Evolutionary conservation across 345 rosid species (phyloP), one percentile per base, ranked within the genome.

Genomic region (Lepidium sativum): DNA sequence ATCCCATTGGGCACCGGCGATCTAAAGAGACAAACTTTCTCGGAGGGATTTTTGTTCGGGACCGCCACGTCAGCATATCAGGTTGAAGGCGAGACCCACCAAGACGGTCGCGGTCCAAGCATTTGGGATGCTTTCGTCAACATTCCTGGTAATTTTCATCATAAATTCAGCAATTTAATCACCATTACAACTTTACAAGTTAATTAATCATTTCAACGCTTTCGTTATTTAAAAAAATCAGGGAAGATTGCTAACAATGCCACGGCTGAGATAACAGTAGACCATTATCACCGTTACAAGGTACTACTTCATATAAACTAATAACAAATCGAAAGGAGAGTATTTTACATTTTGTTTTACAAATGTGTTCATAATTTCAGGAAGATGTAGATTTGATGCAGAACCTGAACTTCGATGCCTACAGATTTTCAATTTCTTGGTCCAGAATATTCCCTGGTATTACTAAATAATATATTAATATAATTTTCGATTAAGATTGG

Each of bases 341-440:
- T 20, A 7, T 15, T 38, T 59, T 17, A 18, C 62, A 52, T 41
- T 33, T 29, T 25, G 2, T n/a, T 20, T 23, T 11, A 37, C 13
- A 21, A 44, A 18, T 29, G 11, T 29, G 50, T 23, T 42, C 29
- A 10, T 40, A 6, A 53, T 66, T 59, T 42, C 68, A 90, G 99
- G 95, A 80, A 56, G 99, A 94, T 78, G 67, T 88, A 40, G 84
- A 88, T 73, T 80, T 94, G 42, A 84, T 94, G 97, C 66, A 67
- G 35, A 74, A 69, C 15, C 69, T 94, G 51, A 94, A 94, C 77
- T 88, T 94, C 21, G 99, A 90, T 75, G 97, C 97, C 5, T 94
- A 90, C 63, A 78, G 99, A 39, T 90, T 94, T 82, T 94, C 99
- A 2, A 94, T 94, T 74, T 94, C 99, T 2, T 94, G 99, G 97